Conservation (phyloP, 169 alveolate species). For the Eimeria necatrix region DNA sequence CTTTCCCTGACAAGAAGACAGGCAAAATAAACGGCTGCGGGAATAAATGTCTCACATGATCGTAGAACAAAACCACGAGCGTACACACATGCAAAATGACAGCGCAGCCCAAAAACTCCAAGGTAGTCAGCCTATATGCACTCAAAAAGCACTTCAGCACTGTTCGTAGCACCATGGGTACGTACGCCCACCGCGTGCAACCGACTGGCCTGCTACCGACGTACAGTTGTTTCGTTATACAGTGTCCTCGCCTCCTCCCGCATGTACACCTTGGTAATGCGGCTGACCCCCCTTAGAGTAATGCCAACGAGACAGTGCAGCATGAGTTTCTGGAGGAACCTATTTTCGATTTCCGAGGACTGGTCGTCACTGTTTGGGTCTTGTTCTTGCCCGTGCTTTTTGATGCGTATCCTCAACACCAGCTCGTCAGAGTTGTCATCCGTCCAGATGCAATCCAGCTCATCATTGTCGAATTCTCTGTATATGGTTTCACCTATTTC, state of each 20-base stretch:
- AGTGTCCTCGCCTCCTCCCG: slow-evolving; percentile 95
- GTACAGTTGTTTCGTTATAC: slow-evolving; percentile 85
- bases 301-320: slow-evolving; percentile 90
- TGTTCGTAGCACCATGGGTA: too few relatives aligned
- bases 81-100: neutral
- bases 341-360: slow-evolving; percentile 90
- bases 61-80: too few relatives aligned
- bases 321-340: slow-evolving; percentile 93
- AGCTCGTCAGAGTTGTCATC: slow-evolving; percentile 98
- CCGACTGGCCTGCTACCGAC: neutral
- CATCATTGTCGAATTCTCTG: slow-evolving; percentile 93
- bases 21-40: neutral
- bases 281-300: slow-evolving; percentile 93
- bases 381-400: slow-evolving; percentile 81
- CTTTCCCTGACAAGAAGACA: slow-evolving; percentile 85
- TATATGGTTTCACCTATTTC: slow-evolving; percentile 91
- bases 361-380: slow-evolving; percentile 64
- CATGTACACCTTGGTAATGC: slow-evolving; percentile 97
- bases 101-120: neutral
- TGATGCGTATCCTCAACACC: slow-evolving; percentile 96
- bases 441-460: slow-evolving; percentile 96
- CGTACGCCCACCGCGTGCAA: too few relatives aligned
- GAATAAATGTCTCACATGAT: neutral
- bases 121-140: neutral
- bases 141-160: too few relatives aligned